These are phyloP conservation scores for Trichoderma guizhouense DNA, from an alignment of 2,329 filamentous ascomycete genomes.

Conservation along the genomic window DNA sequence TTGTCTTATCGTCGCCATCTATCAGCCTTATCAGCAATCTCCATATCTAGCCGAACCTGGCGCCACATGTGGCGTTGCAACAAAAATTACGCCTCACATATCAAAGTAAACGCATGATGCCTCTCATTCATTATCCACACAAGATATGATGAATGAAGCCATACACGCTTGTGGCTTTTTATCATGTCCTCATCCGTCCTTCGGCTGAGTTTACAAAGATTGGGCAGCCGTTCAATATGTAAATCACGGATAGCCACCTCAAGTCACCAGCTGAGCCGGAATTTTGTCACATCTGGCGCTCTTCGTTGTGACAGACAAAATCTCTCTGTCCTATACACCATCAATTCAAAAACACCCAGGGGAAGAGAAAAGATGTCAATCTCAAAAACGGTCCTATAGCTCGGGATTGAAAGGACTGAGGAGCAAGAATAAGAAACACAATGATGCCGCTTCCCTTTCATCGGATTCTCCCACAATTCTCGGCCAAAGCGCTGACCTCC, in stretches of 20 bases:
- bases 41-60: not conserved
- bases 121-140: not conserved
- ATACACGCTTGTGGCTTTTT: not conserved
- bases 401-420: slow-evolving; percentile 22
- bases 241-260: not conserved
- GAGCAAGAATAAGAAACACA: slow-evolving; percentile 26
- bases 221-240: slow-evolving; percentile 6
- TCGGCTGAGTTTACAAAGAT: slow-evolving; percentile 3
- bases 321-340: not conserved
- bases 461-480: slow-evolving; percentile 30
- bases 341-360: not conserved
- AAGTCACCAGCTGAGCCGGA: not conserved
- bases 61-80: slow-evolving; percentile 8
- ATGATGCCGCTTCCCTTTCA: not conserved
- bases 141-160: not conserved
- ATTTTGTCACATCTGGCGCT: not conserved
- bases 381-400: not conserved
- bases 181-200: slow-evolving; percentile 18
- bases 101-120: not conserved
- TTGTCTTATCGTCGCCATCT: not conserved
- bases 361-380: not conserved
- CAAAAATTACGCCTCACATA: slow-evolving; percentile 5
- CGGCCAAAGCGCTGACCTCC: slow-evolving; percentile 51
- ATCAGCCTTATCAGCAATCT: not conserved
- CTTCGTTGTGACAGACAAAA: not conserved